Percentiles rank a stretch among this genome's conserved stretches.
phyloP scores from a whole-genome alignment of 108 stramenopile species.

The Nitzschia sp. region DNA sequence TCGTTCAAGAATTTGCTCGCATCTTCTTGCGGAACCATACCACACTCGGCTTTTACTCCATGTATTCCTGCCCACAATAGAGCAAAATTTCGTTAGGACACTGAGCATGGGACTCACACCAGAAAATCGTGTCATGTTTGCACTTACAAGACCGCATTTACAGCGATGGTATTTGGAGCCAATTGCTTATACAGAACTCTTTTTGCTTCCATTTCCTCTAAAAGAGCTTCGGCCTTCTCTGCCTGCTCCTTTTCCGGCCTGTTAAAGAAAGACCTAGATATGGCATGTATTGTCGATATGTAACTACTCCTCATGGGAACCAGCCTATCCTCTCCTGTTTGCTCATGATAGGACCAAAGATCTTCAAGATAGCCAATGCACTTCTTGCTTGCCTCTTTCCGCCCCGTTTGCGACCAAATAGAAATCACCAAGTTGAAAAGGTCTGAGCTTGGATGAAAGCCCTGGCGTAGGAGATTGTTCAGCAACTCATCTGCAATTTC shows the following conservation, averaged over 20 bases:
- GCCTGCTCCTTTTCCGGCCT: constrained; percentile 30
- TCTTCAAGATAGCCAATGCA: constrained; percentile 25
- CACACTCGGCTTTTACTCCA: constrained; percentile 19
- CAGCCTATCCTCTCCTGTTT: constrained; percentile 7
- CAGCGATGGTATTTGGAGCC: constrained; percentile 21
- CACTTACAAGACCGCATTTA: constrained; percentile 36
- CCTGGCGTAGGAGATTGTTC: background rate
- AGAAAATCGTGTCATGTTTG: too few species aligned
- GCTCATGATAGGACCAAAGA: constrained; percentile 25
- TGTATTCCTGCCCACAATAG: constrained; percentile 8
- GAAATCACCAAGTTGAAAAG: constrained; percentile 37
- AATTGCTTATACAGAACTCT: constrained; percentile 9
- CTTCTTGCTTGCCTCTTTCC: constrained; percentile 48
- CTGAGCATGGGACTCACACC: too few species aligned
- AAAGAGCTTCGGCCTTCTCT: constrained; percentile 48
- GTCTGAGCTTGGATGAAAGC: background rate
- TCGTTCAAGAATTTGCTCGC: constrained; percentile 15
- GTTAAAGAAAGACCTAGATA: constrained; percentile 1
- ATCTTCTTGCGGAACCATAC: constrained; percentile 7
- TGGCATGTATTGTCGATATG: constrained; percentile 15
- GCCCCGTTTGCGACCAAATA: constrained; percentile 48
- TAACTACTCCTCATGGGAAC: constrained; percentile 27
- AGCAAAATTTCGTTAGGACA: too few species aligned
- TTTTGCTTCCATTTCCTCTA: constrained; percentile 50
- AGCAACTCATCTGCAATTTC: constrained; percentile 4